Evolutionary conservation across 1,139 yeast genomes (phyloP).

Genomic region (Meyerozyma smithsonii): DNA sequence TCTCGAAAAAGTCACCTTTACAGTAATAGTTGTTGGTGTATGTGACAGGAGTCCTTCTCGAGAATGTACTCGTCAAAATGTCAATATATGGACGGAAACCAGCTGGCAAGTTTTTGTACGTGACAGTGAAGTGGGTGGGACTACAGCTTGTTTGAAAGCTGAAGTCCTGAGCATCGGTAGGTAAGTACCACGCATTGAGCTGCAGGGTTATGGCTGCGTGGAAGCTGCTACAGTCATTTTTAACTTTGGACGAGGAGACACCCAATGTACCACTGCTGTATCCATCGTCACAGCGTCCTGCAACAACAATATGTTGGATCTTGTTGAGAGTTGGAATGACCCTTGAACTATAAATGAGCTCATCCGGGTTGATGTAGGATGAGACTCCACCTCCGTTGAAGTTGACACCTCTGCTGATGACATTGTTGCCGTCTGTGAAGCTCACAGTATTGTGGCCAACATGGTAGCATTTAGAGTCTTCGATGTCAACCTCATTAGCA

Average conservation of each 20-base stretch:
- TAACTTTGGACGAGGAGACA: conserved; percentile 6
- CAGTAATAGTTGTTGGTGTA: conserved; percentile 16
- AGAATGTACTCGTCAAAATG: conserved; percentile 8
- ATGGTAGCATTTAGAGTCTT: conserved; percentile 16
- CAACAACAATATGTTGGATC: conserved; percentile 15
- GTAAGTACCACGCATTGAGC: conserved; percentile 20
- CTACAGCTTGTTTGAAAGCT: conserved; percentile 14
- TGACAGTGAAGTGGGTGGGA: conserved; percentile 9
- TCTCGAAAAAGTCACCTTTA: conserved; percentile 3
- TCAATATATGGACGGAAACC: conserved; percentile 30
- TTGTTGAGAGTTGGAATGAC: conserved; percentile 14
- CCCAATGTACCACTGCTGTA: conserved; percentile 22
- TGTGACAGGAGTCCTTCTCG: not conserved
- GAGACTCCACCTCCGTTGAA: conserved; percentile 10
- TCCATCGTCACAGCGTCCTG: conserved; percentile 22
- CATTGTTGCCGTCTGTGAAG: conserved; percentile 25
- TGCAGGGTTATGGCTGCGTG: conserved; percentile 18
- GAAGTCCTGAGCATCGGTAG: conserved; percentile 10
- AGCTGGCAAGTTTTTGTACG: conserved; percentile 22
- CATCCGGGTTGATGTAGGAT: not conserved
- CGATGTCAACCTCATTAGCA: conserved; percentile 16
- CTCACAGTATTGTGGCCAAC: conserved; percentile 24
- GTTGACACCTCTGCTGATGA: conserved; percentile 13
- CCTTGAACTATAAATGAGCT: not conserved
- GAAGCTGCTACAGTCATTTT: conserved; percentile 20